Evolutionary conservation across 768 basidiomycete species (phyloP).

Genomic region (Chlorophyllum brunneum): DNA sequence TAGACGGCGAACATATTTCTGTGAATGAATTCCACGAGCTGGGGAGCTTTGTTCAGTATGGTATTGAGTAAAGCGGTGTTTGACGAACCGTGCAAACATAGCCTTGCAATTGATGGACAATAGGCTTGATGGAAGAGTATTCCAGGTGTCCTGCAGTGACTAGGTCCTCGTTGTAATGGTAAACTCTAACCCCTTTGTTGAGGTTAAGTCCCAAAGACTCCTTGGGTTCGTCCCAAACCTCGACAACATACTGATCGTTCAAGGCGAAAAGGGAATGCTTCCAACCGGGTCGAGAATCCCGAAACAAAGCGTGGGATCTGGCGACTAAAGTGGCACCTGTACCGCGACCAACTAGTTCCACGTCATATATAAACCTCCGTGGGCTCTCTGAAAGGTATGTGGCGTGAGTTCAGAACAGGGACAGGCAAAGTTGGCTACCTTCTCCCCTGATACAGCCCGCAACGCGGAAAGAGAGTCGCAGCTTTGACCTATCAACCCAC

Average conservation of each 20-base stretch:
- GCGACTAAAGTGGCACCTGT: background rate
- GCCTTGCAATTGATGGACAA: background rate
- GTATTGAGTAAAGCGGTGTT: background rate
- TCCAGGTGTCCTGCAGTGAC: too few relatives aligned
- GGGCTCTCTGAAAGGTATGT: too few relatives aligned
- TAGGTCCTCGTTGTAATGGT: too few relatives aligned
- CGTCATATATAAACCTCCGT: background rate
- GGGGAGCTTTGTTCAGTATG: background rate
- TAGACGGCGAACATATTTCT: background rate
- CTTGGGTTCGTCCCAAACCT: background rate
- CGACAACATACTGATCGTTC: background rate
- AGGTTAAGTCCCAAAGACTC: too few relatives aligned
- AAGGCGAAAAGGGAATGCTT: background rate
- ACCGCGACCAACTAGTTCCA: background rate
- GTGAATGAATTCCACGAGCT: background rate
- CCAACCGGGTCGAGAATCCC: background rate
- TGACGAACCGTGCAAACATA: background rate
- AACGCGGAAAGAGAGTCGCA: background rate
- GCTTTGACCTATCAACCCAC: background rate
- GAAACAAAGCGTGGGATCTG: background rate
- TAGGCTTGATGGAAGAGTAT: too few relatives aligned
- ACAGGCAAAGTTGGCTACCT: background rate
- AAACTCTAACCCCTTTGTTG: too few relatives aligned
- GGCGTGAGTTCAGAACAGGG: background rate
- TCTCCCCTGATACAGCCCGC: background rate